Conservation (phyloP, 2,329 filamentous ascomycete genomes). For the Ophiostoma tasmaniense region DNA sequence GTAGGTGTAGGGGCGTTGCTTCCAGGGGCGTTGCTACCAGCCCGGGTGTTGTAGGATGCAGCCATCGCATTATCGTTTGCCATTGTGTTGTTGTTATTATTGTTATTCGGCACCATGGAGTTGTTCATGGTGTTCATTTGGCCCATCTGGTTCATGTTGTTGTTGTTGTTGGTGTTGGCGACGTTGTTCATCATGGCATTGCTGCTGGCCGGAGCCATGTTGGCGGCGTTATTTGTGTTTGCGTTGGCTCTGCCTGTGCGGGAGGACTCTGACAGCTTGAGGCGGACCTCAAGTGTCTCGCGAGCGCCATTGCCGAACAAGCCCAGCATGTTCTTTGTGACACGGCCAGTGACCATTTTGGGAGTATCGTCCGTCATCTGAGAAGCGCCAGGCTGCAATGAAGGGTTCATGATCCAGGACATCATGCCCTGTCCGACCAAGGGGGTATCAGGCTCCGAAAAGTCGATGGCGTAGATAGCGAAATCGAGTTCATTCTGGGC, state of each 20-base stretch:
- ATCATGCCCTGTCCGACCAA: conserved; percentile 93
- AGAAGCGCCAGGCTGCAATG: conserved; percentile 20
- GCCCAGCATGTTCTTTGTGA: conserved; percentile 76
- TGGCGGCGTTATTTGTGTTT: conserved; percentile 18
- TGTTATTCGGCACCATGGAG: not conserved
- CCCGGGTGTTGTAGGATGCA: conserved; percentile 14
- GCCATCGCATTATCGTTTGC: not conserved
- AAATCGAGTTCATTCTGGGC: conserved; percentile 69
- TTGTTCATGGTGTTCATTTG: not conserved
- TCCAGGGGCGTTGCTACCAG: conserved; percentile 26
- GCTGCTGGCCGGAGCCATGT: not conserved
- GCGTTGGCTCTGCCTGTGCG: conserved; percentile 34
- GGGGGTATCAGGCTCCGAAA: conserved; percentile 87
- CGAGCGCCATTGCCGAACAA: conserved; percentile 75
- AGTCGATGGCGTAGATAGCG: conserved; percentile 95
- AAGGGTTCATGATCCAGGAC: conserved; percentile 63
- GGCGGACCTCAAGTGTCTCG: conserved; percentile 87
- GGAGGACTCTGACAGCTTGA: conserved; percentile 73
- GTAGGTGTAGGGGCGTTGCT: conserved; percentile 38
- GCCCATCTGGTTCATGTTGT: not conserved
- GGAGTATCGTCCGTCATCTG: conserved; percentile 42
- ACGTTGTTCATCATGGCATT: not conserved
- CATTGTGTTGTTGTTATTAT: not conserved
- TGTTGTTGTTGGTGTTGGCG: not conserved
- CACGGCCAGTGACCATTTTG: conserved; percentile 73